Percentiles rank a stretch among this genome's conserved stretches.
These are phyloP conservation scores for Apiospora koreana DNA, from an alignment of 2,329 filamentous ascomycete genomes.

Conservation along the genomic window DNA sequence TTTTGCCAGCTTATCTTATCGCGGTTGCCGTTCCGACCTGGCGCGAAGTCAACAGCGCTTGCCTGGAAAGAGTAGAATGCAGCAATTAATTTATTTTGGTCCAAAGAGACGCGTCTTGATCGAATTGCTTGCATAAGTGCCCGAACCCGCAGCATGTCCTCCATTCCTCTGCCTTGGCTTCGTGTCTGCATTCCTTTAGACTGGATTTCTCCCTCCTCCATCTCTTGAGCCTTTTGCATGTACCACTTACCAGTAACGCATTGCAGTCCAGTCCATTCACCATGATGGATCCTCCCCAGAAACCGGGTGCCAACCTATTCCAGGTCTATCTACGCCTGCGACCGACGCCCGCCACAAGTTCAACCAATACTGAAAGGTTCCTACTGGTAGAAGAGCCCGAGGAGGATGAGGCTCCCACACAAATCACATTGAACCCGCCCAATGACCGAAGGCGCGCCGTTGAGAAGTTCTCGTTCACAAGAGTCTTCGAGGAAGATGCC, in stretches of 20 bases:
- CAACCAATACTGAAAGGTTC: slow-evolving; percentile 63
- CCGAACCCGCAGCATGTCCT: not conserved
- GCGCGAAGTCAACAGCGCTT: not conserved
- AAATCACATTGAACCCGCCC: slow-evolving; percentile 78
- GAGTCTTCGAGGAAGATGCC: slow-evolving; percentile 85
- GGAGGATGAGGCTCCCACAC: slow-evolving; percentile 54
- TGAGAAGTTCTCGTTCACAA: slow-evolving; percentile 92
- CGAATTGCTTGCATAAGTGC: slow-evolving; percentile 2
- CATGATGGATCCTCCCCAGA: slow-evolving; percentile 44
- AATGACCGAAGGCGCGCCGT: slow-evolving; percentile 85
- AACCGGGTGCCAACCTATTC: slow-evolving; percentile 65
- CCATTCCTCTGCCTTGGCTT: not conserved
- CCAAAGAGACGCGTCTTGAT: not conserved
- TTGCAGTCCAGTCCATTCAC: slow-evolving; percentile 12
- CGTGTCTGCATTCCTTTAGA: not conserved
- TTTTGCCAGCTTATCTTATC: not conserved
- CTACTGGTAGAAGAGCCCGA: slow-evolving; percentile 70
- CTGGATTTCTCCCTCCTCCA: not conserved
- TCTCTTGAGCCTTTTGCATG: not conserved
- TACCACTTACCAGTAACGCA: not conserved
- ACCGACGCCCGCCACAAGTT: slow-evolving; percentile 55
- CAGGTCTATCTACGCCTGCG: slow-evolving; percentile 88
- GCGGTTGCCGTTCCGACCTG: slow-evolving; percentile 1
- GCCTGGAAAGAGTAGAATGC: not conserved
- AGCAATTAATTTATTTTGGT: not conserved